phyloP scores from a whole-genome alignment of 2,329 filamentous ascomycete genomes.

The Verticillium dahliae region DNA sequence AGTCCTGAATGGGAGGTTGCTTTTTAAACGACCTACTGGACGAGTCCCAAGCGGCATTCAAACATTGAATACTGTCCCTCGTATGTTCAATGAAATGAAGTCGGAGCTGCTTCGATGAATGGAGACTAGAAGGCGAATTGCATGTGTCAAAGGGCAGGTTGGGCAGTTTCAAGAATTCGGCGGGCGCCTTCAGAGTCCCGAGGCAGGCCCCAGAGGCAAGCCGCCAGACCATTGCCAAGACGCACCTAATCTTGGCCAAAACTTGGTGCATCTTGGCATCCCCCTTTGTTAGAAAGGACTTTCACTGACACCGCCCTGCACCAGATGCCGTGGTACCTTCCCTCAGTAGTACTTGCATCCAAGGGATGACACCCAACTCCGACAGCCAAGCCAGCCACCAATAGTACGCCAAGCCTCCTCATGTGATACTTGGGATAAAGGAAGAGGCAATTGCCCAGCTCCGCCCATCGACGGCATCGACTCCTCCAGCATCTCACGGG shows the following conservation, averaged over 20 bases:
- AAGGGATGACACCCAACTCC: background rate
- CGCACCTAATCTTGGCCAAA: slow-evolving; percentile 3
- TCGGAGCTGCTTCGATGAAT: no score
- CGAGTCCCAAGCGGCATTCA: no score
- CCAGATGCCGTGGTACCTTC: background rate
- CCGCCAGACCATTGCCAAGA: slow-evolving; percentile 3
- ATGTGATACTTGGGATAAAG: slow-evolving; percentile 1
- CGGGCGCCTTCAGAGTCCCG: no score
- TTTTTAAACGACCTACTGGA: no score
- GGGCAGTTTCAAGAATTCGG: no score
- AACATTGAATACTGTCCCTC: no score
- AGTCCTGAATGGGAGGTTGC: no score
- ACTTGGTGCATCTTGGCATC: slow-evolving; percentile 1
- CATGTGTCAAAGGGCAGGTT: no score
- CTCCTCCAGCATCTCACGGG: background rate
- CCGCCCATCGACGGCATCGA: background rate
- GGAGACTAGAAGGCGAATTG: no score
- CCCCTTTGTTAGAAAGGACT: background rate
- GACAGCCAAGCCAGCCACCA: slow-evolving; percentile 2
- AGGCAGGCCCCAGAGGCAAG: background rate
- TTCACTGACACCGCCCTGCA: background rate
- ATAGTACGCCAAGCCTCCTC: slow-evolving; percentile 3
- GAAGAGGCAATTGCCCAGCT: background rate
- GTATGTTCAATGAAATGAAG: no score
- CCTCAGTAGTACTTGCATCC: background rate